Base-by-base conservation (phyloP, 2,329 filamentous ascomycete genomes). In the Pyrenophora seminiperda region DNA sequence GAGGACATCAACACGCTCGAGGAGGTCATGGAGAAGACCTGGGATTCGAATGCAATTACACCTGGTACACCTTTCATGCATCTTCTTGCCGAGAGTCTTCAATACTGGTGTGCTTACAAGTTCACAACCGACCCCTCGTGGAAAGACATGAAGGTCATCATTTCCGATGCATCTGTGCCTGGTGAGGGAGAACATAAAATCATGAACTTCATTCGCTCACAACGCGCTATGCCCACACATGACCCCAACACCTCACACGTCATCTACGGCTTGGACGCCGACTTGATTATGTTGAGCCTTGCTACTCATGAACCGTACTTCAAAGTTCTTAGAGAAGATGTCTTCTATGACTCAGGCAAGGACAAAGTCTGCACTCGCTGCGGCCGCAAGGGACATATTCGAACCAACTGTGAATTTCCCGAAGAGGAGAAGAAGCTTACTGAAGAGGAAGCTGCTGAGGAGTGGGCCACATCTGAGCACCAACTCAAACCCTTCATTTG, bases 121-220 rank as follows among this genome's bases (percentile, higher is more conserved):
- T 83, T 97, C 60, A 97, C 95, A 74, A 97, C 91, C 19, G 94
- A 99, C 73, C 91, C 93, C 24, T 90, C 88, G 41, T 99, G 95
- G 95, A 90, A 89, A 44, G 66, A 81, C 75, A 80, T 97, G 73
- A 99, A 99, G 80, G 84, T 99, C 73, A 95, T 99, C 74, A 97
- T 99, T 61, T 99, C 94, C 7, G 94, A 99, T 79, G 93, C 94
- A 45, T 97, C 93, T 32, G 92, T 99, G 31, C 94, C 94, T 46
- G 94, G 94, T 70, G 94, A 99, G 77, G 94, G 94, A 71, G 94
- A 99, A 77, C 94, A 99, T 75, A 99, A 99, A 76, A 97, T 99
- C 69, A 99, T 99, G 94, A 87, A 94, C 62, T 99, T 97, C 72
- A 85, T 99, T 60, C 87, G 94, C 66, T 96, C 93, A 30, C 95